Conservation (phyloP, 768 basidiomycete genomes). For the Lentinus tigrinus region DNA sequence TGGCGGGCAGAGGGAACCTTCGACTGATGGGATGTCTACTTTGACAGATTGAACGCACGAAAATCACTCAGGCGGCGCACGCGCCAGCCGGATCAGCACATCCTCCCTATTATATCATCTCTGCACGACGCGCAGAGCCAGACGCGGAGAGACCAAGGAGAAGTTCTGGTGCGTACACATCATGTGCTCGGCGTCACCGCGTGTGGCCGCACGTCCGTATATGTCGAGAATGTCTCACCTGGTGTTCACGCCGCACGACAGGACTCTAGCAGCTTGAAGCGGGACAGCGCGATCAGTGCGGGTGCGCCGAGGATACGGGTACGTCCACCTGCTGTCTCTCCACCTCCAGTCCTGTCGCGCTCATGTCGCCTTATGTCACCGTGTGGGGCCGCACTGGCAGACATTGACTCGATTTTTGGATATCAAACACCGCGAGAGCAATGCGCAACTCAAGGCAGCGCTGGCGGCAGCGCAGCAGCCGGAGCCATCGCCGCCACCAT, state of each 20-base stretch:
- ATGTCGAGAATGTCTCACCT: background rate
- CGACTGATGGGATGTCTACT: background rate
- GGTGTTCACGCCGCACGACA: background rate
- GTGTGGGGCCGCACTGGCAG: too few relatives aligned
- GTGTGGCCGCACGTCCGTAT: background rate
- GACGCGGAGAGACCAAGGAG: background rate
- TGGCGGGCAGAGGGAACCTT: background rate
- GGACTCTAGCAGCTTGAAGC: too few relatives aligned
- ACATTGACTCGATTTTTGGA: too few relatives aligned
- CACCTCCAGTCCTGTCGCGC: too few relatives aligned
- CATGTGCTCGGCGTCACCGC: background rate
- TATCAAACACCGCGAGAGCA: too few relatives aligned
- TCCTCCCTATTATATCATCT: slow-evolving; percentile 13
- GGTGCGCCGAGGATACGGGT: too few relatives aligned
- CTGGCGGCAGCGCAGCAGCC: too few relatives aligned
- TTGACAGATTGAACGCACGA: slow-evolving; percentile 18
- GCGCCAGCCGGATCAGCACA: slow-evolving; percentile 9
- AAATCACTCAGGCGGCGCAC: slow-evolving; percentile 18
- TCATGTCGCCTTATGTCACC: too few relatives aligned
- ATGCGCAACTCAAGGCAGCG: too few relatives aligned
- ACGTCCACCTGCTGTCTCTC: too few relatives aligned
- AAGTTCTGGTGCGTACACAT: background rate
- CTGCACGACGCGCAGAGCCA: slow-evolving; percentile 12
- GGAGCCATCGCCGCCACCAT: too few relatives aligned
- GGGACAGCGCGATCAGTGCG: too few relatives aligned